A percentile compares a stretch with the other conserved stretches of the same genome.
phyloP scores from a whole-genome alignment of 2,329 filamentous ascomycete genomes.

The Clarireedia homoeocarpa region DNA sequence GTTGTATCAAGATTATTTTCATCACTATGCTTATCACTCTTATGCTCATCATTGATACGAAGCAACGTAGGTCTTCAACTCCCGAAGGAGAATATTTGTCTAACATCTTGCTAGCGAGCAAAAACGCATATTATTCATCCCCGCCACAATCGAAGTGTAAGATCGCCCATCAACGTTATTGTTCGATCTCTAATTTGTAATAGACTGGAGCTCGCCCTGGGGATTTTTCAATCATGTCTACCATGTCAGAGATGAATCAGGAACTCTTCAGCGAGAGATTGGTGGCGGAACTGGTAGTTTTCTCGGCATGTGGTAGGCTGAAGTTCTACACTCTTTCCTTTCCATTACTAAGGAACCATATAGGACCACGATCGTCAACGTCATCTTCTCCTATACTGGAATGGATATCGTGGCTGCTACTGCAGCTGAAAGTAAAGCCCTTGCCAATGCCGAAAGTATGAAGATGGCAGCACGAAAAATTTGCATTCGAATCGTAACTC shows the following conservation, averaged over 20 bases:
- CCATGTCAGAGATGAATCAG: constrained; percentile 28
- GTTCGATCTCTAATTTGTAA: not conserved
- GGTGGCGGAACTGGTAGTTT: constrained; percentile 31
- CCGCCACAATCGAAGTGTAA: constrained; percentile 32
- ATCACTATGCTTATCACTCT: constrained; percentile 32
- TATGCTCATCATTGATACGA: constrained; percentile 33
- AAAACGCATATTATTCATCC: constrained; percentile 32
- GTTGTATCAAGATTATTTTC: constrained; percentile 32
- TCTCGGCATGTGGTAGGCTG: constrained; percentile 32
- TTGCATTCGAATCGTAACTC: constrained; percentile 30
- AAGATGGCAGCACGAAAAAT: constrained; percentile 36
- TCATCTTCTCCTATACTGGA: constrained; percentile 21
- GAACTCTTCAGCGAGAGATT: constrained; percentile 27
- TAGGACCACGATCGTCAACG: constrained; percentile 32
- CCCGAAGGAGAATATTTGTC: not conserved
- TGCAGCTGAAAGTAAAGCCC: constrained; percentile 31
- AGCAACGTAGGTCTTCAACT: constrained; percentile 27
- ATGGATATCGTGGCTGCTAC: constrained; percentile 35
- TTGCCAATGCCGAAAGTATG: constrained; percentile 33
- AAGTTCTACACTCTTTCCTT: not conserved
- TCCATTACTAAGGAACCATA: not conserved
- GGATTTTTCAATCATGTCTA: constrained; percentile 33
- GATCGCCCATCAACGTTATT: not conserved
- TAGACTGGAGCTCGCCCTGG: constrained; percentile 32
- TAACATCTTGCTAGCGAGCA: constrained; percentile 24